phyloP scores from a whole-genome alignment of 345 rosid genomes.

The Nasturtium officinale region DNA sequence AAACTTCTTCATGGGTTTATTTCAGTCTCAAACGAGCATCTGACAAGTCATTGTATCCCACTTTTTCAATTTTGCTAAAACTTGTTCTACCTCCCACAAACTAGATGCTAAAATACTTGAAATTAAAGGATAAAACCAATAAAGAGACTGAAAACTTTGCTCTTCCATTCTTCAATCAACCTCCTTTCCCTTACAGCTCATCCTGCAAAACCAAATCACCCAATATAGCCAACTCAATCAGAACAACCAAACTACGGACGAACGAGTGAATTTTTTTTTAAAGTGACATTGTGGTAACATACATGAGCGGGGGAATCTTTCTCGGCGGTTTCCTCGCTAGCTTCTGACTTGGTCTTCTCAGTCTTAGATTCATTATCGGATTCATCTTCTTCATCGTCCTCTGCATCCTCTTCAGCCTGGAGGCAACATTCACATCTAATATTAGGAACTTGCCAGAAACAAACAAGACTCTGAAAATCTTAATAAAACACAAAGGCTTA shows the following conservation, averaged over 20 bases:
- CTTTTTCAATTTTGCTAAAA: conserved; percentile 24
- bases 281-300: conserved; percentile 21
- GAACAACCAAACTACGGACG: neutral
- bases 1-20: conserved; percentile 6
- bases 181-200: conserved; percentile 47
- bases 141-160: conserved; percentile 23
- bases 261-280: neutral
- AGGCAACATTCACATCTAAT: conserved; percentile 1
- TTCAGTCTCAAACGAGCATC: conserved; percentile 10
- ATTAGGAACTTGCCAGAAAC: neutral
- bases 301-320: conserved; percentile 55
- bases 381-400: conserved; percentile 51
- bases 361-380: conserved; percentile 54
- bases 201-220: conserved; percentile 52
- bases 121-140: conserved; percentile 1
- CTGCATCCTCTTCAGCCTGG: conserved; percentile 51
- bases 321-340: conserved; percentile 29
- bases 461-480: neutral
- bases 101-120: conserved; percentile 25
- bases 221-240: neutral
- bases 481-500: conserved; percentile 47
- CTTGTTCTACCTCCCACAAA: conserved; percentile 27
- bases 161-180: conserved; percentile 21
- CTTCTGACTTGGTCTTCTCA: conserved; percentile 44
- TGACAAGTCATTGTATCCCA: neutral